Base-by-base conservation (phyloP, 2,329 filamentous ascomycete species). In the Mycosphaerella sp. region DNA sequence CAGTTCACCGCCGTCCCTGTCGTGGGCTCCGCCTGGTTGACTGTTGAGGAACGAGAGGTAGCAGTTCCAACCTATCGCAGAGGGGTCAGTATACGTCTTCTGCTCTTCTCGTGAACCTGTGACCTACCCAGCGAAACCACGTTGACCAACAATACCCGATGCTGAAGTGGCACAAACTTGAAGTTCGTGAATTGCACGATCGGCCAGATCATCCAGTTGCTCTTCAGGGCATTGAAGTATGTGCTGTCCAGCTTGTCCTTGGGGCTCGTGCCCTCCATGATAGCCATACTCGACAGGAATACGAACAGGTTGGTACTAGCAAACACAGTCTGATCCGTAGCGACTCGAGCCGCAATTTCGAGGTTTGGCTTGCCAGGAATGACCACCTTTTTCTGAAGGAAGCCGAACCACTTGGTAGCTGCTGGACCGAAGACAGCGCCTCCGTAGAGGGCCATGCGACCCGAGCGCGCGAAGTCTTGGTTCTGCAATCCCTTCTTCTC, bases 171-270 rank as follows among this genome's bases (percentile, higher is more conserved):
- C 59, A 95, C 81, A 60, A 93, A 80, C 66, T 86, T 86, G 75
- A 96, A 96, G 77, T 96, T 96, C 67, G 85, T 78, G 51, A 85
- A 76, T 75, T 96, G 91, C 53, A 95, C 89, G 62, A 76, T 76
- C 3, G 91, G 91, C 91, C 91, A 96, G 53, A 96, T 72, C 75
- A 89, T 80, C 79, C 89, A 89, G 75, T 95, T 96, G 69, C 88
- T 85, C 70, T 80, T 80, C 66, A 95, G 80, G 32, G 87, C 87
- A 10, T 80, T 78, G 61, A 73, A 71, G 74, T 90, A 96, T 56
- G 80, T 86, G 65, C 79, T 82, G 56, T 81, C 73, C 52, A 93
- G 77, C 74, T 92, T 91, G 66, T 90, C 81, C 64, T 75, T 72
- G 0, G 82, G 81, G 61, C 78, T 75, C 7, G 67, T 72, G 12